Base-by-base conservation (phyloP, 2,329 filamentous ascomycete genomes). In the Aureobasidium zeae region DNA sequence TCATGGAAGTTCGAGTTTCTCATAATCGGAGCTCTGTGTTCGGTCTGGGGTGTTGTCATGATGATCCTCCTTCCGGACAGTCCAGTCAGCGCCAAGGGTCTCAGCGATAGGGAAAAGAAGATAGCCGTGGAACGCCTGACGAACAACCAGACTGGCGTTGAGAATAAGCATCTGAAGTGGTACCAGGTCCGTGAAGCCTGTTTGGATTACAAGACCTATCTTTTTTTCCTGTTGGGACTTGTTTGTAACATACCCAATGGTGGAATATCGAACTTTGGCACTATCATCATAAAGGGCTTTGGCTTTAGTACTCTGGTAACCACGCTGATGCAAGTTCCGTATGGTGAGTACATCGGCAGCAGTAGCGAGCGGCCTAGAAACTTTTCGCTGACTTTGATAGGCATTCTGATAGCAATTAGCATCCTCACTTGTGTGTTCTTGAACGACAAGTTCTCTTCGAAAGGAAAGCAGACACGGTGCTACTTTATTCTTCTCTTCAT, bases 1-100 rank as follows among this genome's bases (percentile, higher is more conserved):
- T 72, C 71, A 0, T 82, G 78, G 79, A 74, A 73, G 52, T 81
- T 78, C 50, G 76, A 81, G 41, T 82, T 82, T 53, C 61, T 83
- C 12, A 70, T 83, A 10, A 76, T 64, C 2, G 63, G 63, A 12
- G 49, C 71, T 1, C 64, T 79, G 6, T 78, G 74, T 43, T 63
- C 72, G 4, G 48, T 65, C 11, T 80, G 76, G 69, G 77, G 72
- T 2, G 65, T 78, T 5, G 57, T 74, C n/a, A 71, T 79, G 52
- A 65, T 71, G 30, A 56, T 76, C 13, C 60, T 76, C 29, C 65
- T 80, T 2, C 76, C 76, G 2, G 74, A 78, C 53, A 75, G 69
- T 0, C 76, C 73, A 0, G 63, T 71, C 15, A 72, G 67, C 1
- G 70, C 71, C n/a, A 64, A 65, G 24, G 69, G 69, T 11, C 65